Evolutionary conservation across 768 basidiomycete genomes (phyloP).

Genomic region (Royoungia palumana): DNA sequence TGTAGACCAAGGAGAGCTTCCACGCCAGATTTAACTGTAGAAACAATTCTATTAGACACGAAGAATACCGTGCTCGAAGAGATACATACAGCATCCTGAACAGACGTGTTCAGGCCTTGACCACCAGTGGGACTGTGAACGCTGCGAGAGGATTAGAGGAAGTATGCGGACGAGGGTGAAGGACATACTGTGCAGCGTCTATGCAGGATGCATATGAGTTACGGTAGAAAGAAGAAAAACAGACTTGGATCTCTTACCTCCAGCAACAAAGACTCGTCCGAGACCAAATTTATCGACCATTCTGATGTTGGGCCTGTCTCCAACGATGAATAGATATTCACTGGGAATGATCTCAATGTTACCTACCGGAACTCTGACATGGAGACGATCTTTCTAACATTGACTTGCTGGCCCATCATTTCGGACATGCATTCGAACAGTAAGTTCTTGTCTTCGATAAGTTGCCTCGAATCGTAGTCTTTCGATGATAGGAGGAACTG

Average conservation of each 20-base stretch:
- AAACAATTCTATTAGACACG: not conserved
- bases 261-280: conserved; percentile 47
- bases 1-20: too few relatives aligned
- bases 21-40: too few relatives aligned
- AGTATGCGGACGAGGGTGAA: not conserved
- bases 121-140: conserved; percentile 24
- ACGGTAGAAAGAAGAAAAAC: not conserved
- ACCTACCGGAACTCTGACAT: conserved; percentile 29
- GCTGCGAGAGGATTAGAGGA: conserved; percentile 3
- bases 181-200: conserved; percentile 46
- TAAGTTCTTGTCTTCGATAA: conserved; percentile 21
- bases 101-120: conserved; percentile 36
- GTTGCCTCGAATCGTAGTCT: conserved; percentile 10
- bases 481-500: conserved; percentile 8
- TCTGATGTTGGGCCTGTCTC: conserved; percentile 44
- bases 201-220: not conserved
- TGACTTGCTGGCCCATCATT: conserved; percentile 28
- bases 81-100: conserved; percentile 38
- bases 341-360: conserved; percentile 1
- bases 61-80: not conserved
- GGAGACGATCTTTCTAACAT: conserved; percentile 28
- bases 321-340: not conserved
- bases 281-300: conserved; percentile 42
- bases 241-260: conserved; percentile 30
- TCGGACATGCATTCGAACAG: conserved; percentile 31